phyloP scores from a whole-genome alignment of 2,329 filamentous ascomycete species.

The Penicillium brasilianum region DNA sequence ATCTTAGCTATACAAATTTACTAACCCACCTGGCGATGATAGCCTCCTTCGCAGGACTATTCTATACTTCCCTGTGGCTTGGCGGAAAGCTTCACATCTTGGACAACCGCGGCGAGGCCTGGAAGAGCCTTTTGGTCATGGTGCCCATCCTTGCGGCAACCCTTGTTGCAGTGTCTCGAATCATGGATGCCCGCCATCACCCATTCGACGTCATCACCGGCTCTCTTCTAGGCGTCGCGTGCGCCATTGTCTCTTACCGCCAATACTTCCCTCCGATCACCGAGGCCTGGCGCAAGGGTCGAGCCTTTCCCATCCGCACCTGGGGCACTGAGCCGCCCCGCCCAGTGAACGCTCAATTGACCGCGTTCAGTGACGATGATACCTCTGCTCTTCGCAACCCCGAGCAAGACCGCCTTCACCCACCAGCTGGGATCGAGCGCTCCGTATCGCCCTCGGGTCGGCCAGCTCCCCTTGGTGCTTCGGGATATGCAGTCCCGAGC shows the following conservation, averaged over 20 bases:
- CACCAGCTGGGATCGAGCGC: slow-evolving; percentile 2
- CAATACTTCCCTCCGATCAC: slow-evolving; percentile 64
- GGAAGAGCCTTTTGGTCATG: slow-evolving; percentile 62
- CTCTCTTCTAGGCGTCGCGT: slow-evolving; percentile 57
- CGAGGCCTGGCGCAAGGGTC: slow-evolving; percentile 62
- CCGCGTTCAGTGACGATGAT: slow-evolving; percentile 22
- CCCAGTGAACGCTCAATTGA: slow-evolving; percentile 19
- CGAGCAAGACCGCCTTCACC: slow-evolving; percentile 34
- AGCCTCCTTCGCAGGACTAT: slow-evolving; percentile 64
- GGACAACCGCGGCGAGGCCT: slow-evolving; percentile 65
- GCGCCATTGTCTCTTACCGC: slow-evolving; percentile 59
- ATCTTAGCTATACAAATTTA: neutral
- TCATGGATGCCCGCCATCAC: slow-evolving; percentile 67
- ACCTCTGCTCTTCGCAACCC: slow-evolving; percentile 39
- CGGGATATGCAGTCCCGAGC: slow-evolving; percentile 26
- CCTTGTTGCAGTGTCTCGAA: slow-evolving; percentile 61
- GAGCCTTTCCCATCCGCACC: slow-evolving; percentile 62
- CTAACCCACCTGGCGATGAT: slow-evolving; percentile 25
- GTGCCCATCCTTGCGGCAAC: slow-evolving; percentile 59
- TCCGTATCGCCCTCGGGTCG: slow-evolving; percentile 12
- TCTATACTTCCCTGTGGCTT: slow-evolving; percentile 64
- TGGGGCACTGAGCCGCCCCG: slow-evolving; percentile 58
- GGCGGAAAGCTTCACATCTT: slow-evolving; percentile 64
- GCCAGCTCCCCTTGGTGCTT: slow-evolving; percentile 14
- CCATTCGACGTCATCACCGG: slow-evolving; percentile 66